A percentile compares a stretch with the other conserved stretches of the same genome.
phyloP scores from a whole-genome alignment of 192 early-diverging fungal species.

The Linnemannia schmuckeri region DNA sequence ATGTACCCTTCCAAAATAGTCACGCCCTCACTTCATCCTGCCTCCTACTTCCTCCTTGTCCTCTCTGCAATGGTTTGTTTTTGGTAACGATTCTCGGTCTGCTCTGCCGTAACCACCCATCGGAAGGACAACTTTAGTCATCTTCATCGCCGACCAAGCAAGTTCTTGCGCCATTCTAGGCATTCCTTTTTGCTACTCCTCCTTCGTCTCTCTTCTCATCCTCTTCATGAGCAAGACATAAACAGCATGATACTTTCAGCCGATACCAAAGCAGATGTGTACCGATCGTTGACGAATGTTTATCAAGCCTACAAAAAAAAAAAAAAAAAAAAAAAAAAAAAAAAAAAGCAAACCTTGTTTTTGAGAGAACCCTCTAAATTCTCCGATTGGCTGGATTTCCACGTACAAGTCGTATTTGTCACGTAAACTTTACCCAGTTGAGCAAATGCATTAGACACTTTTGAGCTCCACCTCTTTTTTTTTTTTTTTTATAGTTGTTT shows the following conservation, averaged over 20 bases:
- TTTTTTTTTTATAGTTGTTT: neutral
- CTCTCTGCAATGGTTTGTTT: neutral
- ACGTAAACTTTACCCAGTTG: neutral
- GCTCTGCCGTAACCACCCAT: neutral
- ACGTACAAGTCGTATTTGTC: neutral
- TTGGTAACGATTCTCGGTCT: neutral
- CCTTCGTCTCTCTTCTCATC: neutral
- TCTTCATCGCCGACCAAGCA: neutral
- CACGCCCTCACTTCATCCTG: neutral
- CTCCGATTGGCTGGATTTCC: conserved; percentile 42
- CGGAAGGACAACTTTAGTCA: conserved; percentile 2
- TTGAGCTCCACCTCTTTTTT: neutral
- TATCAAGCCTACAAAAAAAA: neutral
- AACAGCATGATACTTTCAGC: neutral
- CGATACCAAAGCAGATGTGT: neutral
- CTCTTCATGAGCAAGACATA: neutral
- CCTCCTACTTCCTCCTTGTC: neutral
- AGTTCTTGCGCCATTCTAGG: conserved; percentile 10
- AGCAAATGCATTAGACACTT: neutral
- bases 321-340: neutral
- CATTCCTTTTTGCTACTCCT: neutral
- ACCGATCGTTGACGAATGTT: neutral
- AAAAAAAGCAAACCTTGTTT: conserved; percentile 4
- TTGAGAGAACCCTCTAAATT: conserved; percentile 21
- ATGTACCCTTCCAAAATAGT: neutral